phyloP scores from a whole-genome alignment of 306 rosid species.

The Vachellia collinsii region DNA sequence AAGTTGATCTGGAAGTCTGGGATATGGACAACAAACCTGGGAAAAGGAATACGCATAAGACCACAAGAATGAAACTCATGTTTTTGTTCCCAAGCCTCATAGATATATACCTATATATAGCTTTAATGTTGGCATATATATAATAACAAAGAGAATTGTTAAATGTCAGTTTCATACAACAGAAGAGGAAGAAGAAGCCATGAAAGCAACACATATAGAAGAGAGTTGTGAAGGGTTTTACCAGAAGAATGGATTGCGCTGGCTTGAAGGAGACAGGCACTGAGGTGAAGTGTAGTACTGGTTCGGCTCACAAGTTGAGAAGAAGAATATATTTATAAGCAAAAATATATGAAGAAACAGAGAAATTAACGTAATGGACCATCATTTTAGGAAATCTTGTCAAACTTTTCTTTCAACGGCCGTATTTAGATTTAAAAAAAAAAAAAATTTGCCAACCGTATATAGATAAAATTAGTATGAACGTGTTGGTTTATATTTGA shows the following conservation, averaged over 20 bases:
- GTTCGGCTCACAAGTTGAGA: neutral
- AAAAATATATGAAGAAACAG: neutral
- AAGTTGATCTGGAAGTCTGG: neutral
- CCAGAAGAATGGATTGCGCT: neutral
- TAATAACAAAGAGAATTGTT: neutral
- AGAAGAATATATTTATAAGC: neutral
- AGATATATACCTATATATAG: neutral
- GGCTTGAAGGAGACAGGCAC: neutral
- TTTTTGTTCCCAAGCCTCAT: neutral
- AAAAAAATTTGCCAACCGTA: neutral
- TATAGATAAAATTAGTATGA: neutral
- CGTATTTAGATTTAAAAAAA: too few relatives aligned
- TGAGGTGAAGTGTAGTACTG: neutral
- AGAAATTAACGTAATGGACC: neutral
- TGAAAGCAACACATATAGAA: neutral
- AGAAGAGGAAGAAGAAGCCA: neutral
- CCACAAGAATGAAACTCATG: neutral
- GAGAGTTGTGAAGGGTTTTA: slow-evolving; percentile 10
- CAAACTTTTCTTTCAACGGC: neutral
- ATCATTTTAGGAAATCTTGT: neutral
- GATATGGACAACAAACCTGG: neutral
- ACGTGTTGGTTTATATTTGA: neutral
- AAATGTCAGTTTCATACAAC: neutral
- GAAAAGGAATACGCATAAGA: neutral
- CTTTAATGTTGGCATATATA: neutral